A percentile compares a stretch with the other conserved stretches of the same genome.
Conservation (phyloP, 768 basidiomycete genomes). For the Fomitopsis pulvina region DNA sequence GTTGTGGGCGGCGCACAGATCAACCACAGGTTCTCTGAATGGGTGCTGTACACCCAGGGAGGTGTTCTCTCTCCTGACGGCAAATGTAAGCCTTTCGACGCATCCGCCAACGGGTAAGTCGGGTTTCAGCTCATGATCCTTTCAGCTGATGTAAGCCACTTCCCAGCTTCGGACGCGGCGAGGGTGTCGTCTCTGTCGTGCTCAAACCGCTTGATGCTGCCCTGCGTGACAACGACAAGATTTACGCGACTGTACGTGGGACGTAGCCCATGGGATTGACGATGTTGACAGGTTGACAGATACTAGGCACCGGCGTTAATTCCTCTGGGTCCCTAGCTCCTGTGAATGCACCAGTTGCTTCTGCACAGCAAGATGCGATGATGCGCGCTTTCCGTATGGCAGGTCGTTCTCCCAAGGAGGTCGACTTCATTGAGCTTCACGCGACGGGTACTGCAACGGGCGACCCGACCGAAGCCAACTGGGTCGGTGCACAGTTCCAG, state of each 20-base stretch:
- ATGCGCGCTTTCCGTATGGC: conserved; percentile 27
- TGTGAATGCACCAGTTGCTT: conserved; percentile 31
- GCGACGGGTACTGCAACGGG: conserved; percentile 44
- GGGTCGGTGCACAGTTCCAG: conserved; percentile 33
- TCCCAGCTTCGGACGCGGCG: conserved; percentile 31
- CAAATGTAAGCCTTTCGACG: conserved; percentile 40
- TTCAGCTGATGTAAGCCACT: background rate
- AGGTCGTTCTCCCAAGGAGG: conserved; percentile 28
- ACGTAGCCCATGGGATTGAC: background rate
- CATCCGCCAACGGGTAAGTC: conserved; percentile 34
- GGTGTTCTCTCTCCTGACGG: conserved; percentile 34
- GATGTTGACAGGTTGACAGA: conserved; percentile 16
- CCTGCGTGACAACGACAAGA: conserved; percentile 30
- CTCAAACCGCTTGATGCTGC: conserved; percentile 34
- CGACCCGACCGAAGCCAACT: conserved; percentile 46
- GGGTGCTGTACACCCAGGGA: conserved; percentile 30
- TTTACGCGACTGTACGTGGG: conserved; percentile 33
- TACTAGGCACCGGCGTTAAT: conserved; percentile 35
- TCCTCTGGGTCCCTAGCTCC: conserved; percentile 32
- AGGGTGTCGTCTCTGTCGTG: conserved; percentile 33
- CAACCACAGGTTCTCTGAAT: conserved; percentile 34
- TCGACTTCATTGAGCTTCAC: conserved; percentile 44
- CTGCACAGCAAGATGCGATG: conserved; percentile 33
- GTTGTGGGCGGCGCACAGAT: conserved; percentile 39
- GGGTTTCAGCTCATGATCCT: background rate